Base-by-base conservation (phyloP, 2,329 filamentous ascomycete species). In the Neofusicoccum kwambonambiense region DNA sequence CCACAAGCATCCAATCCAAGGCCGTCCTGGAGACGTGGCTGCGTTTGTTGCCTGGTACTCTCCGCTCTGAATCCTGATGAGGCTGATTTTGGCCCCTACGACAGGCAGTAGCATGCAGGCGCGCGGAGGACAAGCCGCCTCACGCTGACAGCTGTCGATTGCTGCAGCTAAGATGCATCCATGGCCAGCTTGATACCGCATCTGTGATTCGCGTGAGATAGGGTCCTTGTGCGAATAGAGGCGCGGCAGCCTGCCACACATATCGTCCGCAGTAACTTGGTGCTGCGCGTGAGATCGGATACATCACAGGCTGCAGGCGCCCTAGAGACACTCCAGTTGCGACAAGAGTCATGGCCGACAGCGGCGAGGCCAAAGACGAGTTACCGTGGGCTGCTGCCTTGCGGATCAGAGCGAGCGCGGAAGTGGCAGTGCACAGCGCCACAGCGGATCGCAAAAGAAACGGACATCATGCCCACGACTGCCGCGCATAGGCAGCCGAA, bases 1-100 rank as follows among this genome's bases (percentile, higher is more conserved):
- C 19, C 3, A 13, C 27, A 3, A 34, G 15, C 27, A 22, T n/a
- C 56, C 56, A 60, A 60, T 60, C 27, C 11, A 8, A 17, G 11
- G 4, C 6, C 4, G 5, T 15, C 1, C n/a, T 6, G 11, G 2
- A 19, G 27, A 6, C 4, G 7, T 45, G 17, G 54, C 39, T 17
- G 39, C 27, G 54, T 22, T 60, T 60, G 56, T 47, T 60, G 56
- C 56, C 56, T 60, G 31, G 31, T 13, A 15, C 54, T 58, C 44
- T 41, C 54, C 41, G 41, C 39, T 34, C 17, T 31, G 39, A 39
- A 17, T 13, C n/a, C 15, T 27, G 54, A 60, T 60, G 42, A 60
- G 56, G 56, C 56, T 60, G 41, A 60, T 19, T 37, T 47, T 19
- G 17, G 31, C 22, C 42, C 56, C 31, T 60, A n/a, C 34, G 56